phyloP scores from a whole-genome alignment of 2,329 filamentous ascomycete species.

The Colletotrichum melonis region DNA sequence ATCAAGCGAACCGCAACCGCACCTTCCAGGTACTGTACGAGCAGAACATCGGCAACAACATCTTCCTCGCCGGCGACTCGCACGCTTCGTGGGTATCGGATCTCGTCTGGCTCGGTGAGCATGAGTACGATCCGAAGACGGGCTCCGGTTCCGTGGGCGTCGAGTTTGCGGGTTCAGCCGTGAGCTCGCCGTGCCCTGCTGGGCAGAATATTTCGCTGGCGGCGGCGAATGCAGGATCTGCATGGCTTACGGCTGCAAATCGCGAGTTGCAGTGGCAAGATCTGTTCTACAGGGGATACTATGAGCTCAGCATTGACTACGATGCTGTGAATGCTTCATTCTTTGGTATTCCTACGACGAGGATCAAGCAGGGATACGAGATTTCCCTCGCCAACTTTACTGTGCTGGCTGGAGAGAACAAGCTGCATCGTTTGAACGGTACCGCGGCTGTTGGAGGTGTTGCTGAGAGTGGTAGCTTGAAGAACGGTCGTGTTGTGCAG shows the following conservation, averaged over 20 bases:
- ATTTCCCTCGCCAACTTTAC: conserved; percentile 78
- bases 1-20: conserved; percentile 76
- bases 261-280: conserved; percentile 79
- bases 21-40: conserved; percentile 75
- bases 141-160: conserved; percentile 69
- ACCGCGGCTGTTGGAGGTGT: conserved; percentile 49
- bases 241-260: conserved; percentile 53
- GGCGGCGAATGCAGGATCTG: neutral
- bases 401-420: conserved; percentile 71
- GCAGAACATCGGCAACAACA: conserved; percentile 77
- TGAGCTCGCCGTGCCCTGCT: conserved; percentile 45
- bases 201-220: conserved; percentile 21
- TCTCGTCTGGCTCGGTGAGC: conserved; percentile 66
- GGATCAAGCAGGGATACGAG: conserved; percentile 71
- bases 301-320: conserved; percentile 69
- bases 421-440: conserved; percentile 52
- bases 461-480: conserved; percentile 66
- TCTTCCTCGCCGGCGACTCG: conserved; percentile 77
- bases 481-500: conserved; percentile 53
- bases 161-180: conserved; percentile 75
- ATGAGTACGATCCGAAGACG: conserved; percentile 63
- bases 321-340: conserved; percentile 71
- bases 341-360: conserved; percentile 66
- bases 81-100: conserved; percentile 75
- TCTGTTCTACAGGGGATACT: conserved; percentile 80